Evolutionary conservation across 2,329 filamentous ascomycete genomes (phyloP), one percentile per base, ranked within the genome.

Genomic region (Tolypocladium endophyticum): DNA sequence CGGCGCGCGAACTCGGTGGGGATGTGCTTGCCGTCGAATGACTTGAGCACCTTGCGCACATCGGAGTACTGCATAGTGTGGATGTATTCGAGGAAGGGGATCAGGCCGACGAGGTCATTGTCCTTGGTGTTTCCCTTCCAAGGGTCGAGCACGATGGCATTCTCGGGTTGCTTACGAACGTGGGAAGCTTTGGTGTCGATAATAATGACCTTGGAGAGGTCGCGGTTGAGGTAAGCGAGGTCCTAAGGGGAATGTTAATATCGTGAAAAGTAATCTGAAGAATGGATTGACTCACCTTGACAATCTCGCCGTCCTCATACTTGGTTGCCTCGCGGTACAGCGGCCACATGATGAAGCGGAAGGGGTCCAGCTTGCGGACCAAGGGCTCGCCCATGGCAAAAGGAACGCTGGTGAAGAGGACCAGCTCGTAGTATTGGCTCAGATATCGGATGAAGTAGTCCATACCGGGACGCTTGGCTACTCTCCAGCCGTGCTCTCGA

Each of bases 391-490:
- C 93, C 71, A 90, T 88, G 69, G 86, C 87, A 69, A 87, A 90
- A 0, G 93, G 92, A 55, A 94, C 87, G 45, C 85, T 90, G 38
- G 94, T 99, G 78, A 97, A 99, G 64, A 99, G 85, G 58, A 97
- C 94, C 59, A 99, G 81, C 74, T 99, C 94, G 72, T 97, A 99
- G 81, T 99, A 97, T 74, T 97, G 92, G 75, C 90, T 93, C 56
- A 99, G 83, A 74, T 99, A 99, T 70, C 90, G 90, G 64, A 99
- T 78, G 78, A 99, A 99, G 78, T 99, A 99, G 77, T 99, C 94
- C 62, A 95, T 84, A 54, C 94, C 94, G 41, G 94, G 94, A 56
- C 94, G 85, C 79, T 99, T 99, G 35, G 94, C 94, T 62, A 95
- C 83, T 66, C 93, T 86, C 92, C 94, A 99, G 61, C 94, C 94